These are phyloP conservation scores for Isoetes taiwanensis DNA, from an alignment of 75 land plant species.

Conservation along the genomic window DNA sequence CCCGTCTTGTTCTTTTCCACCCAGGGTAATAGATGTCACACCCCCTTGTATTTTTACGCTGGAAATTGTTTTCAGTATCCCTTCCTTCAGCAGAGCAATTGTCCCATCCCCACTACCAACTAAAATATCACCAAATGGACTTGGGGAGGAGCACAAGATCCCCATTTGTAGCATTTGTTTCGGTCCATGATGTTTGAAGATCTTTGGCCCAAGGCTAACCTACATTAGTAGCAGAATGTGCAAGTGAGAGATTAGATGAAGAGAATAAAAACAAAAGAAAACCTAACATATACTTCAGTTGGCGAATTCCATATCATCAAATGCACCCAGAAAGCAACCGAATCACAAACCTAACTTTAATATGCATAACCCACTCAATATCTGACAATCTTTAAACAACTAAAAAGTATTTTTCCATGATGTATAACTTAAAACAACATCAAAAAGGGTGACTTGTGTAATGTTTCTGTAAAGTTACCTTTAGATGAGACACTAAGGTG, in stretches of 20 bases:
- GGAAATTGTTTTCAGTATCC: constrained; percentile 11
- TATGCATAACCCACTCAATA: too few species aligned
- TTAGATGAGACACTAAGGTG: too few species aligned
- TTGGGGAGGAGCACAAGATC: constrained; percentile 2
- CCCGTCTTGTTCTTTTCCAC: constrained; percentile 5
- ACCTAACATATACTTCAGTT: not conserved
- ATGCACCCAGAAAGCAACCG: too few species aligned
- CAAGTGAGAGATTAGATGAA: not conserved
- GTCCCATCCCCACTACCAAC: constrained; percentile 34
- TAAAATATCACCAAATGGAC: constrained; percentile 20
- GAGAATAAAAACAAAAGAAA: not conserved
- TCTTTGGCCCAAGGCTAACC: constrained; percentile 32
- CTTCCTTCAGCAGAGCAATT: constrained; percentile 12
- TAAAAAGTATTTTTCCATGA: too few species aligned
- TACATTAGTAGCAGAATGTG: not conserved
- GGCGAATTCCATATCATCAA: too few species aligned
- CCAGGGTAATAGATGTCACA: constrained; percentile 14
- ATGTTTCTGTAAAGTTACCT: too few species aligned
- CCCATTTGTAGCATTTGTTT: constrained; percentile 17
- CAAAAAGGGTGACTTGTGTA: too few species aligned
- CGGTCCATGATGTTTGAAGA: constrained; percentile 19
- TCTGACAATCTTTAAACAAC: too few species aligned
- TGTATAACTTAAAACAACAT: too few species aligned
- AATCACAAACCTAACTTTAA: too few species aligned
- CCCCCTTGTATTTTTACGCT: constrained; percentile 15